Evolutionary conservation across 1,139 yeast species (phyloP).

Genomic region (Saccharomycopsis hybrid): DNA sequence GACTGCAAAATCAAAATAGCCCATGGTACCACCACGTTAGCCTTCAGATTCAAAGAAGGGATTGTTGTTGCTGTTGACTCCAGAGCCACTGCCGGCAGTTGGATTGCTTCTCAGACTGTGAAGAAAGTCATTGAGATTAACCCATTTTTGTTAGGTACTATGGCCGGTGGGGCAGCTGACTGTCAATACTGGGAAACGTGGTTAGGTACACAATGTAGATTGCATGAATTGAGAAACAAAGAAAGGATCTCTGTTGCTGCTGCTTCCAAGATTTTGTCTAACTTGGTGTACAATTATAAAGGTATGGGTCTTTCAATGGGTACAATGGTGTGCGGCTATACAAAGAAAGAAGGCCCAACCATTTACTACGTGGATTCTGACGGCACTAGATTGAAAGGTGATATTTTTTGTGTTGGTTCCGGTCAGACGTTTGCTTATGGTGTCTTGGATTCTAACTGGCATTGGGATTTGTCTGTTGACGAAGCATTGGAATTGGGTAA

Average conservation of each 20-base stretch:
- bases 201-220: conserved; percentile 94
- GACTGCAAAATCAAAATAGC: conserved; percentile 95
- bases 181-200: conserved; percentile 99
- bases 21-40: conserved; percentile 97
- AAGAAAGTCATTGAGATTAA: conserved; percentile 96
- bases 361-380: conserved; percentile 95
- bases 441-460: conserved; percentile 86
- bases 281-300: conserved; percentile 87
- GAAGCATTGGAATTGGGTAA: conserved; percentile 93
- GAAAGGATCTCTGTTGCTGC: conserved; percentile 95
- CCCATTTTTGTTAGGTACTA: conserved; percentile 89
- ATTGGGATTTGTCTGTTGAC: conserved; percentile 84
- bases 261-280: conserved; percentile 88
- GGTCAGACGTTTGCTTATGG: conserved; percentile 99
- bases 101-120: conserved; percentile 98
- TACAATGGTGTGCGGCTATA: conserved; percentile 97
- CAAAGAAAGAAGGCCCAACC: conserved; percentile 92
- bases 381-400: conserved; percentile 94
- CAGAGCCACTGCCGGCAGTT: conserved; percentile 96
- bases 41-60: conserved; percentile 94
- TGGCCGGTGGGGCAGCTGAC: conserved; percentile 99
- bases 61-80: conserved; percentile 96
- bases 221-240: conserved; percentile 90
- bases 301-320: conserved; percentile 99
- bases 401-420: conserved; percentile 94